Evolutionary conservation across 495 filamentous ascomycete species (phyloP), one percentile per base, ranked within the genome.

Genomic region (Daldinia caldariorum): DNA sequence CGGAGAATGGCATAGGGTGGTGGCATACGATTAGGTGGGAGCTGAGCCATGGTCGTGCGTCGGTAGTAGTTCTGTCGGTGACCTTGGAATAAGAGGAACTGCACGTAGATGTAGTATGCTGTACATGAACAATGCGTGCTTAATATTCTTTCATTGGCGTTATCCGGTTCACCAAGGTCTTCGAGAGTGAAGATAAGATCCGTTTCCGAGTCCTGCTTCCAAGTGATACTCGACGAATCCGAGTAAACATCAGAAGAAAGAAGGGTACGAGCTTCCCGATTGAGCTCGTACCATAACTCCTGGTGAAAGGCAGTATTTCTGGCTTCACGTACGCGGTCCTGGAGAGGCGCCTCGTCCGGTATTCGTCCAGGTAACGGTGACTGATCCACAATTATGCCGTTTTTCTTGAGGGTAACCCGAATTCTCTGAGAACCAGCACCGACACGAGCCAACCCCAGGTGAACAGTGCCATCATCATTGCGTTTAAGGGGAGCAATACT

Each of bases 201-300:
- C 32, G 85, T 81, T 18, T 84, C 80, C 1, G 82, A 67, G 7
- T 84, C 81, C 3, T 86, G 74, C n/a, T 85, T 80, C 70, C 89
- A 86, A n/a, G 77, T 86, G 45, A 90, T 82, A 45, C 82, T 80
- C 60, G 86, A 87, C 32, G 86, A 84, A 31, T 83, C 81, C 4
- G 88, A 83, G 14, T 84, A 87, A 10, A 97, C 89, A 8, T 89
- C 85, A 22, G 88, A 87, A 45, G 85, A 85, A 9, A 87, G 83
- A 39, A 96, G 79, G 0, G 84, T 80, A 6, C 92, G 88, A 2
- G 91, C 89, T 79, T 99, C 96, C 10, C 91, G 86, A 53, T 89
- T 88, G 20, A 99, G 78, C 78, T 98, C 95, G 67, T 97, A 89
- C 84, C 93, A 97, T n/a, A 99, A 79, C 75, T 99, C 96, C 73